phyloP scores from a whole-genome alignment of 805 yeast species.

The Lachancea dasiensis region DNA sequence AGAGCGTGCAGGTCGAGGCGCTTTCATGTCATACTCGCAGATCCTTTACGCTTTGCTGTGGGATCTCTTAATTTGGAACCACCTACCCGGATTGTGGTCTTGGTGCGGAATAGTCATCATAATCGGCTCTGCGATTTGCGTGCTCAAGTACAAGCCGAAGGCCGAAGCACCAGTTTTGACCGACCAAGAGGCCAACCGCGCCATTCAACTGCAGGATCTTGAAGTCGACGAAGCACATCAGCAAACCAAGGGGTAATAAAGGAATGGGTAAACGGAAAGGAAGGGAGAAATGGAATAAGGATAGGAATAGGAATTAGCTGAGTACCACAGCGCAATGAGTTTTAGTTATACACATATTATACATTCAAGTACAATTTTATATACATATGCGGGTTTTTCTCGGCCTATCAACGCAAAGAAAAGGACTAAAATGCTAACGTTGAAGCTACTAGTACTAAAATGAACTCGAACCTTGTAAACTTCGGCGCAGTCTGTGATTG shows the following conservation, averaged over 20 bases:
- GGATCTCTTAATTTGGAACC: slow-evolving; percentile 68
- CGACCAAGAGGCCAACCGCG: slow-evolving; percentile 6
- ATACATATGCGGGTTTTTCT: too few species aligned
- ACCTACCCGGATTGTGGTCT: slow-evolving; percentile 64
- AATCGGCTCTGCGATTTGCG: slow-evolving; percentile 55
- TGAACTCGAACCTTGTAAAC: too few species aligned
- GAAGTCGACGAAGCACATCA: slow-evolving; percentile 6
- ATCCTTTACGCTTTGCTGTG: slow-evolving; percentile 72
- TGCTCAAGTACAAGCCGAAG: slow-evolving; percentile 46
- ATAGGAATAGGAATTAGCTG: too few species aligned
- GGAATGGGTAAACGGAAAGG: too few species aligned
- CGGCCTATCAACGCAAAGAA: too few species aligned
- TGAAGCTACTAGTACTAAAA: too few species aligned
- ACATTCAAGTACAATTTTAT: too few species aligned
- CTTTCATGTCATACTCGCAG: slow-evolving; percentile 70
- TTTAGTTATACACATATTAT: too few species aligned
- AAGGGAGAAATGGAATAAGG: too few species aligned
- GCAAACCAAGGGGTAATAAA: not conserved
- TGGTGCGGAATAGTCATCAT: slow-evolving; percentile 65
- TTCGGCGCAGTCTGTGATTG: too few species aligned
- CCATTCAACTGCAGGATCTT: slow-evolving; percentile 7
- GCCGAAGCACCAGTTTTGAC: slow-evolving; percentile 8
- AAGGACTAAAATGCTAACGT: too few species aligned
- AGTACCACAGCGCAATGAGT: too few species aligned
- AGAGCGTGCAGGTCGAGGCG: slow-evolving; percentile 69